A percentile compares a stretch with the other conserved stretches of the same genome.
Conservation (phyloP, 2,329 filamentous ascomycete genomes). For the Aureobasidium mangrovei region DNA sequence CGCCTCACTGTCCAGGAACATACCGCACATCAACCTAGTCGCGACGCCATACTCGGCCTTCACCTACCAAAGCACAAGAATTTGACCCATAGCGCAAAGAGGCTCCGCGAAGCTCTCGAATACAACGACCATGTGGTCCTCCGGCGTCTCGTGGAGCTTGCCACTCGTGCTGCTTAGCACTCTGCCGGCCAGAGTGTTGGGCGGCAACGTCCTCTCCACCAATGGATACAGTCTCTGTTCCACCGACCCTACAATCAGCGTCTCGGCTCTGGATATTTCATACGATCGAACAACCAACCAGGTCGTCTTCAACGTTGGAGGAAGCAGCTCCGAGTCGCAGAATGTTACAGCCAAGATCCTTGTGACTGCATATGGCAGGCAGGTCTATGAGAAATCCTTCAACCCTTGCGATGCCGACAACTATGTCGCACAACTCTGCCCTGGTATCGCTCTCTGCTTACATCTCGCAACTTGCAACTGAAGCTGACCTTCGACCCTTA, state of each 20-base stretch:
- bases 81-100: neutral
- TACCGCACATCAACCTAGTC: neutral
- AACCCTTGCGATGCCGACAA: conserved; percentile 67
- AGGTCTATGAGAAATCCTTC: conserved; percentile 71
- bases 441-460: conserved; percentile 46
- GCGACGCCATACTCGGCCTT: neutral
- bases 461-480: neutral
- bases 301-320: conserved; percentile 74
- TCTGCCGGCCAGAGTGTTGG: conserved; percentile 46
- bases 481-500: conserved; percentile 24
- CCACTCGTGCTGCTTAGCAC: conserved; percentile 25
- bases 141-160: conserved; percentile 18
- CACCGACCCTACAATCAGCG: conserved; percentile 51
- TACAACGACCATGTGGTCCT: conserved; percentile 23
- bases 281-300: conserved; percentile 68
- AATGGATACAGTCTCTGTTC: conserved; percentile 69
- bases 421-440: conserved; percentile 68
- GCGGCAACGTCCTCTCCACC: conserved; percentile 66
- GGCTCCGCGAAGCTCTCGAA: neutral
- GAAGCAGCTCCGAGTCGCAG: conserved; percentile 62
- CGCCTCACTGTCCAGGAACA: neutral
- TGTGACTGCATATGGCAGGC: conserved; percentile 74
- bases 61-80: conserved; percentile 2
- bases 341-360: conserved; percentile 71
- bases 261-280: conserved; percentile 65